Evolutionary conservation across 176 grass and related monocot genomes (phyloP), one percentile per base, ranked within the genome.

Genomic region (Carex myosuroides): DNA sequence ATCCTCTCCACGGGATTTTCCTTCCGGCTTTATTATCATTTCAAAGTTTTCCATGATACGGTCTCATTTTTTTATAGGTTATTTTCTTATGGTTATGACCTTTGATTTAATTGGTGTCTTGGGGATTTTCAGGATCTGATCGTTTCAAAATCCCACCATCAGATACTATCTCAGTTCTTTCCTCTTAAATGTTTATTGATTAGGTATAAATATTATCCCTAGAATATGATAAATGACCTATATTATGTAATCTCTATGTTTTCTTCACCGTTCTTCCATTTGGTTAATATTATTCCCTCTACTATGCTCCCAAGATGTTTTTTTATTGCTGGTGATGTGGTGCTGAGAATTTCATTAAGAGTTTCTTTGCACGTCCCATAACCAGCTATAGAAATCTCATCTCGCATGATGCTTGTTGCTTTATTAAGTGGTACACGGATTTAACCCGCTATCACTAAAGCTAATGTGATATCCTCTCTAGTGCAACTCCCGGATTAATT

Each of bases 281-380:
- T 44, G 3, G 14, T 71, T 71, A 46, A 2, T 41, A 20, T 42
- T 11, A 6, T 46, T n/a, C 0, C 32, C 14, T 10, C 1, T 50
- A 44, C 10, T 1, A 20, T 50, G 69, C 46, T 50, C 10, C 46
- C 10, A 2, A 50, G 46, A 12, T 50, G 46, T 50, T 50, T 0
- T 72, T 9, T 72, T 72, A 24, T 83, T 44, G 85, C 89, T 91
- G 91, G 91, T 88, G 91, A 93, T 93, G 87, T 90, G 84, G 91
- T 88, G 87, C 48, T 81, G 84, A 42, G 72, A 89, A 91, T 61
- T 73, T 14, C 12, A 42, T 58, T 17, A 22, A 22, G 8, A 0
- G 83, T 96, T 91, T 84, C 68, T 81, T 73, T 85, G 85, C 83
- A 62, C 91, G 81, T 96, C 89, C 89, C 93, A 87, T 91, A 78